Conservation (phyloP, 768 basidiomycete species). For the Termitomyces sp. region DNA sequence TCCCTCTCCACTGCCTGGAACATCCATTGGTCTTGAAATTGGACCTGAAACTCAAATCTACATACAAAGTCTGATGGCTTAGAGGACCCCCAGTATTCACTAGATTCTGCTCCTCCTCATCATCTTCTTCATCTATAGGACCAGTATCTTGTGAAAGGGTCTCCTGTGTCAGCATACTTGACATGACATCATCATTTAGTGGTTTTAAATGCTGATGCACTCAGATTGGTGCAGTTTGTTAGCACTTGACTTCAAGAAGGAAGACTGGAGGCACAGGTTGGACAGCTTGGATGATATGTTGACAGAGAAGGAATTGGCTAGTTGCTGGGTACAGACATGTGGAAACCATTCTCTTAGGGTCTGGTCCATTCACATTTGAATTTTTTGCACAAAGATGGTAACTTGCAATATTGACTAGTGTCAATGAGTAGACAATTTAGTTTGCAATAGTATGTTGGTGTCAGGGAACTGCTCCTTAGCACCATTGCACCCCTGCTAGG, state of each 20-base stretch:
- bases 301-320: conserved; percentile 23
- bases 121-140: background rate
- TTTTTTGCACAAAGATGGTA: too few species aligned
- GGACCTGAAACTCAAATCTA: too few species aligned
- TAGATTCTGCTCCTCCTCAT: background rate
- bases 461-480: too few species aligned
- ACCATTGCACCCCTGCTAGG: too few species aligned
- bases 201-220: background rate
- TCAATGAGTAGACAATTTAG: too few species aligned
- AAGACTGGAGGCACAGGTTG: conserved; percentile 17
- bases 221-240: background rate
- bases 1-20: too few species aligned
- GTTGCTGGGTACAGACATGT: conserved; percentile 19
- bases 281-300: conserved; percentile 20
- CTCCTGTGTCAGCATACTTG: background rate
- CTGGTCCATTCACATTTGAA: background rate
- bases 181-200: background rate
- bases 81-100: background rate
- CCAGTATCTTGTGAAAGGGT: background rate
- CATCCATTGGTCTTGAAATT: too few species aligned
- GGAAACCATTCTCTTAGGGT: conserved; percentile 12
- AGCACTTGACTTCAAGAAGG: conserved; percentile 5
- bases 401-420: too few species aligned
- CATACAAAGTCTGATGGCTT: background rate
- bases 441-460: too few species aligned